Evolutionary conservation across 1,139 yeast genomes (phyloP).

Genomic region (Protomyces macrosporus): DNA sequence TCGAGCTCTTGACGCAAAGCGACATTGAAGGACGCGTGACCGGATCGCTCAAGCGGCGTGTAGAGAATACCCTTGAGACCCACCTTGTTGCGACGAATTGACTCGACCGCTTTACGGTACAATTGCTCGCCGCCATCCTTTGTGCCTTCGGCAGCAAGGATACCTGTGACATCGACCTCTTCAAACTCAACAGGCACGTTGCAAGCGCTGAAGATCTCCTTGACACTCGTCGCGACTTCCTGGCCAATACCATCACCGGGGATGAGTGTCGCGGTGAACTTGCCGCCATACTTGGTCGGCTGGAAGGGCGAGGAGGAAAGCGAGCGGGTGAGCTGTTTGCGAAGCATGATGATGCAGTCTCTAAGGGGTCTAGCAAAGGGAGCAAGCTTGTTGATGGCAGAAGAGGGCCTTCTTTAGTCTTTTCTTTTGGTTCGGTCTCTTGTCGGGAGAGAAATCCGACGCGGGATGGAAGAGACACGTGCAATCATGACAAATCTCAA

Average conservation of each 20-base stretch:
- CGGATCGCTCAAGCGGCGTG: constrained; percentile 73
- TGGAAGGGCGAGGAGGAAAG: constrained; percentile 52
- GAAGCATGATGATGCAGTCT: not conserved
- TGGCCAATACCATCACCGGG: constrained; percentile 98
- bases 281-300: constrained; percentile 93
- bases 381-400: no score
- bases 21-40: constrained; percentile 81
- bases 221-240: constrained; percentile 91
- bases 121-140: constrained; percentile 43
- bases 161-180: constrained; percentile 80
- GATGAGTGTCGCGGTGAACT: constrained; percentile 56
- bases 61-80: constrained; percentile 94
- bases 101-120: constrained; percentile 81
- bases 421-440: no score
- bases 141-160: constrained; percentile 42
- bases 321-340: constrained; percentile 18
- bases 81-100: constrained; percentile 91
- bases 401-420: no score
- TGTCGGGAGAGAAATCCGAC: no score
- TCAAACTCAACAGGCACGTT: constrained; percentile 94
- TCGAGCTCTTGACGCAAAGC: constrained; percentile 95
- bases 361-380: no score
- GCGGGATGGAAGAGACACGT: no score
- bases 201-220: constrained; percentile 77
- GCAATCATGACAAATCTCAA: no score